Base-by-base conservation (phyloP, 163 green algal species). In the Scenedesmus sp. region DNA sequence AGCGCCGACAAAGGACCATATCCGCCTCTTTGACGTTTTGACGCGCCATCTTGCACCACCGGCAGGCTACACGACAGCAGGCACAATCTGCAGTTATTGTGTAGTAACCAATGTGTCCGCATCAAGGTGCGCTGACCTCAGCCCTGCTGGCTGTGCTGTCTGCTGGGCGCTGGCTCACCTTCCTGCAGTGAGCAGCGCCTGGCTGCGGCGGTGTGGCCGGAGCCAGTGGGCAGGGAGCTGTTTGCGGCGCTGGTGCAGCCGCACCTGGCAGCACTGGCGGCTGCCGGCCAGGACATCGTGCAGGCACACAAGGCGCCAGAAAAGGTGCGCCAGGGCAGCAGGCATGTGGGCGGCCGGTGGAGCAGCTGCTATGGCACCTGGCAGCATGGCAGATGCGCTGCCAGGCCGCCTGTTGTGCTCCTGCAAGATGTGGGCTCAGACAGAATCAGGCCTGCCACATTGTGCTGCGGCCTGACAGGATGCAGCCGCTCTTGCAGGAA, bases 401-500 rank as follows among this genome's bases (percentile, higher is more conserved):
- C 86, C 23, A n/a, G 46, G 5, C 46, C 2, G 57, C 15, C 82
- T 96, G 92, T 26, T 97, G 66, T 97, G 96, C 90, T 90, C 92
- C n/a, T 15, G 59, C 59, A 10, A 15, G 59, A 15, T 64, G 7
- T 64, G 59, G 10, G 59, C 59, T 64, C 59, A 64, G 8, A 64
- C 59, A 15, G 59, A 18, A 18, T 18, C 13, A 46, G 34, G 34
- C 34, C 34, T 46, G 34, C 34, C 34, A 46, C 34, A 46, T 46
- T 46, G 34, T 76, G 13, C 15, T 18, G n/a, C 7, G 6, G 2
- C 26, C 15, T 34, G 59, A 26, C 66, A 76, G 66, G 16, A 76
- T 70, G 62, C 62, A 10, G 66, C 66, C n/a, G 62, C 62, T 26
- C 16, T 12, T 26, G 16, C 66, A 76, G 66, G 34, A 46, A 46